A percentile compares a stretch with the other conserved stretches of the same genome.
Conservation (phyloP, 2,329 filamentous ascomycete species). For the Ascosphaera apis region DNA sequence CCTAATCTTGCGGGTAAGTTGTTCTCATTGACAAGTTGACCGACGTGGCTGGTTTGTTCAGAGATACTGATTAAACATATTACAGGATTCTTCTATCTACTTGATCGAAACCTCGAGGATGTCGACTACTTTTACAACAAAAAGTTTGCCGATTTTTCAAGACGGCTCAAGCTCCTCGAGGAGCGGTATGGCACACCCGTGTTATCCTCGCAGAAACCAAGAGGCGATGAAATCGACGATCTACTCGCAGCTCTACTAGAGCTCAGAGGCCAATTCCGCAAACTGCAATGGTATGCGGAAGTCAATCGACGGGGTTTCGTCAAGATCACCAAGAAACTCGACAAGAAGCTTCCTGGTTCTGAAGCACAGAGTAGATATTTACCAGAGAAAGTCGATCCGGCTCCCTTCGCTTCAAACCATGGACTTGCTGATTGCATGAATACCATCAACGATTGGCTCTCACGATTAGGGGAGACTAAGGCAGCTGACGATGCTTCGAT, state of each 20-base stretch:
- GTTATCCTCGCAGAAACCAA: constrained; percentile 47
- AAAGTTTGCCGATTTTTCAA: constrained; percentile 65
- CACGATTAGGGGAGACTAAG: constrained; percentile 54
- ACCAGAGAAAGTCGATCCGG: constrained; percentile 70
- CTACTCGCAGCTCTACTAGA: constrained; percentile 76
- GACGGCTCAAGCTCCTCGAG: constrained; percentile 65
- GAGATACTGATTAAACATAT: background rate
- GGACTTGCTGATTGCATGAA: constrained; percentile 35
- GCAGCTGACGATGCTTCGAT: constrained; percentile 54
- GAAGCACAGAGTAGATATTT: constrained; percentile 69
- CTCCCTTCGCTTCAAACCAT: constrained; percentile 60
- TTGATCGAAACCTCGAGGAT: constrained; percentile 92
- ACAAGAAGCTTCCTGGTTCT: constrained; percentile 68
- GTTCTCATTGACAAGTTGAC: constrained; percentile 7
- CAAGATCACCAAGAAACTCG: constrained; percentile 97
- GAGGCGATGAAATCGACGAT: constrained; percentile 77
- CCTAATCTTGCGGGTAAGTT: constrained; percentile 76
- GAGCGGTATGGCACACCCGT: constrained; percentile 62
- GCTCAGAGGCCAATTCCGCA: constrained; percentile 63
- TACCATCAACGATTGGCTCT: constrained; percentile 77
- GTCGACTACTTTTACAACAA: constrained; percentile 95
- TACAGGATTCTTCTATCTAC: constrained; percentile 82
- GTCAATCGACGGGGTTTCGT: constrained; percentile 87
- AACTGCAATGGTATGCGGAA: constrained; percentile 93
- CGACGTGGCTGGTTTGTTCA: constrained; percentile 4